Evolutionary conservation across 805 yeast genomes (phyloP).

Genomic region (Yarrowia osloensis): DNA sequence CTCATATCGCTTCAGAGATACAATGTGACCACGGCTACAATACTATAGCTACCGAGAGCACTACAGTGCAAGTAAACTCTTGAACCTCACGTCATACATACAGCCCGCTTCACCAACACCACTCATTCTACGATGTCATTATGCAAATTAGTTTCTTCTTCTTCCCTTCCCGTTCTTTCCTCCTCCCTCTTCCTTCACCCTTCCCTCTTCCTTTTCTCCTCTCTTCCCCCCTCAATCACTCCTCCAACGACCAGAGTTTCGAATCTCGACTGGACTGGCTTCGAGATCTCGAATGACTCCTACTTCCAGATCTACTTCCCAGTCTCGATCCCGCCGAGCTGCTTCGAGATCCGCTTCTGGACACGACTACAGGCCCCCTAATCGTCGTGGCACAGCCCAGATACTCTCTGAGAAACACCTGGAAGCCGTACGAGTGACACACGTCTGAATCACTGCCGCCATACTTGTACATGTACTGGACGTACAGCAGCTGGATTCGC

Average conservation of each 20-base stretch:
- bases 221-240: no score
- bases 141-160: no score
- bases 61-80: no score
- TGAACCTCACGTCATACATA: no score
- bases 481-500: neutral
- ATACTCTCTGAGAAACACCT: neutral
- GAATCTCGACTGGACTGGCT: neutral
- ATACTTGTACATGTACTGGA: neutral
- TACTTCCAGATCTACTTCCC: neutral
- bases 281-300: neutral
- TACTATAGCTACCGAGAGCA: no score
- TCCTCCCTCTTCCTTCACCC: no score
- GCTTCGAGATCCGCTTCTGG: neutral
- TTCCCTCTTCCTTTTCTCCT: no score
- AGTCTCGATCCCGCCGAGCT: neutral
- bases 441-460: neutral
- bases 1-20: no score
- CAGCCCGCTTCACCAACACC: no score
- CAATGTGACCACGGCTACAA: no score
- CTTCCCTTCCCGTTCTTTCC: no score
- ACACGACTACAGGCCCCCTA: neutral
- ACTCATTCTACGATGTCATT: no score
- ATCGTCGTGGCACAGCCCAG: neutral
- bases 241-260: neutral
- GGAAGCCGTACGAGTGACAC: constrained; percentile 2